Base-by-base conservation (phyloP, 306 rosid genomes). In the Canavalia gladiata region DNA sequence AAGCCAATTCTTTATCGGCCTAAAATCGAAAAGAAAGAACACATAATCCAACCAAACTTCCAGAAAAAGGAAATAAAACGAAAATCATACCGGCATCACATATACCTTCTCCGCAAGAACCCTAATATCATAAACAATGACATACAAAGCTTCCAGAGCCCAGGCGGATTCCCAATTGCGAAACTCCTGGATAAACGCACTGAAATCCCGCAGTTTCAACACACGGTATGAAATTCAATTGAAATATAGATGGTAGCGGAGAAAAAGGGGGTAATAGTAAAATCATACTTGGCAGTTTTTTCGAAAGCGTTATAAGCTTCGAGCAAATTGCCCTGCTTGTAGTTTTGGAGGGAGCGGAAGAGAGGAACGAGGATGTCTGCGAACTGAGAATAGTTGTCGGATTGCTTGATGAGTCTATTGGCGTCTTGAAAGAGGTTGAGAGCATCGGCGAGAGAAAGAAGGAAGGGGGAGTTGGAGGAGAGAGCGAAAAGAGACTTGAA, bases 161-260 rank as follows among this genome's bases (percentile, higher is more conserved):
- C 99, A 95, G 0, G 95, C 94, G 1, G 99, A 89, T 62, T 95
- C 98, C 98, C 99, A 95, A 79, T 90, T 91, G 45, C 99, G 87
- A 88, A 95, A 91, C 83, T 95, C 99, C 91, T 90, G 99, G 59
- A 91, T 90, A 83, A 95, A 95, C 69, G 91, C 97, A 87, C 99
- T 95, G 97, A 68, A 84, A 7, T 11, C 54, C 71, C 73, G 72
- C 66, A 13, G 52, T 83, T 55, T 64, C 72, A 76, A 66, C 37
- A 63, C 54, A 33, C 25, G 25, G 25, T 18, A 18, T 18, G 51
- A 8, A 55, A 62, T 4, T 31, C 8, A 72, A 2, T 12, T 1
- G 31, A 81, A 52, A 50, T 13, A 29, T 0, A 37, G 37, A 3
- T 4, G 57, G 30, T 6, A 51, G 0, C 0, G 46, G 52, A 13